A percentile compares a stretch with the other conserved stretches of the same genome.
These are phyloP conservation scores for Wallemia hederae DNA, from an alignment of 1,284 basidiomycete genomes.

Conservation along the genomic window DNA sequence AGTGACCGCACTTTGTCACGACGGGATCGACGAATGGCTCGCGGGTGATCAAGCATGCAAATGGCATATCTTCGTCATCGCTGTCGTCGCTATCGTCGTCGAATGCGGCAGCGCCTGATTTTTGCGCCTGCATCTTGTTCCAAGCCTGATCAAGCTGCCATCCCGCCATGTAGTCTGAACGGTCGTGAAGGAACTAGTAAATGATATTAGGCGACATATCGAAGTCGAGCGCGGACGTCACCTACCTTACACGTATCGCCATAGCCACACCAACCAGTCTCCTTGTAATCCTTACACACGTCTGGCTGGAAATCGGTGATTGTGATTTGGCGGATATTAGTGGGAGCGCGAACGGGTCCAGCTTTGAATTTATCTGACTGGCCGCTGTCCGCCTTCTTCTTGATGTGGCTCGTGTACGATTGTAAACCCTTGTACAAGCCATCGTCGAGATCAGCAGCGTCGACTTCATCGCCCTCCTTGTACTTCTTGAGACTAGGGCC, in stretches of 20 bases:
- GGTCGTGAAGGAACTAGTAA: conserved; percentile 18
- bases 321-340: conserved; percentile 78
- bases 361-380: conserved; percentile 65
- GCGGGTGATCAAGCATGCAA: conserved; percentile 85
- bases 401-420: conserved; percentile 52
- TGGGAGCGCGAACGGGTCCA: conserved; percentile 40
- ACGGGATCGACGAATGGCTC: conserved; percentile 83
- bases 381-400: conserved; percentile 29
- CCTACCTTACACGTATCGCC: conserved; percentile 72
- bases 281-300: conserved; percentile 98
- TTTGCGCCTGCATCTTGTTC: conserved; percentile 9
- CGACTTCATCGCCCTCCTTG: conserved; percentile 14
- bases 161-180: conserved; percentile 56
- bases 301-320: conserved; percentile 96
- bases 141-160: conserved; percentile 62
- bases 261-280: conserved; percentile 96
- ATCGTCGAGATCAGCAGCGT: conserved; percentile 20
- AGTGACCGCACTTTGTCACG: conserved; percentile 85
- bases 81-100: conserved; percentile 25
- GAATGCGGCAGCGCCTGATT: conserved; percentile 33
- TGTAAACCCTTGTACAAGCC: conserved; percentile 63
- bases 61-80: conserved; percentile 69
- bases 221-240: neutral
- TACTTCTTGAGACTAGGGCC: conserved; percentile 10
- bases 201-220: neutral